A percentile compares a stretch with the other conserved stretches of the same genome.
Evolutionary conservation across 179 eudicot genomes (phyloP).

Genomic region (Camellia oleifera): DNA sequence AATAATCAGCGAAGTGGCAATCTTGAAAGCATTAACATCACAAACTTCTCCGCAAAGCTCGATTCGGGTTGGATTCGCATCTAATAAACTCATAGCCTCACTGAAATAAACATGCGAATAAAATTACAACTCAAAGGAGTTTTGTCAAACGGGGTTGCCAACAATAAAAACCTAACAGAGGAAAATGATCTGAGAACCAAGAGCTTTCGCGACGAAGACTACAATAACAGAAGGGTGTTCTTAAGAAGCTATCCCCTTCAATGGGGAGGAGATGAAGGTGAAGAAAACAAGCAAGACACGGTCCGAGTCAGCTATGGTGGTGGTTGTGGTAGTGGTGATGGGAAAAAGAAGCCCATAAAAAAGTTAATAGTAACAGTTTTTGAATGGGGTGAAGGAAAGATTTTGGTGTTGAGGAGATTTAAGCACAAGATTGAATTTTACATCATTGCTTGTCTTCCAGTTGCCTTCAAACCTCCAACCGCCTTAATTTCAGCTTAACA

Average conservation of each 20-base stretch:
- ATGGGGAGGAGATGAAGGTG: constrained; percentile 21
- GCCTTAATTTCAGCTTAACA: constrained; percentile 29
- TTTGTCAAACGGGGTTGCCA: no score
- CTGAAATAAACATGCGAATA: no score
- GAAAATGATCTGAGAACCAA: neutral
- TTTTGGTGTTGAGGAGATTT: constrained; percentile 37
- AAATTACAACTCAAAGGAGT: no score
- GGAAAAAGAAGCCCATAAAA: constrained; percentile 25
- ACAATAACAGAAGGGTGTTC: constrained; percentile 17
- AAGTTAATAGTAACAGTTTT: constrained; percentile 36
- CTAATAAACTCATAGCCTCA: no score
- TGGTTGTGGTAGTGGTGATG: neutral
- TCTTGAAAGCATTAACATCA: no score
- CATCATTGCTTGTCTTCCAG: constrained; percentile 42
- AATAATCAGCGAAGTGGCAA: no score
- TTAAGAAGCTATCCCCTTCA: constrained; percentile 18
- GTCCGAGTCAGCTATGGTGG: neutral
- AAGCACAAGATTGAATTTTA: constrained; percentile 40
- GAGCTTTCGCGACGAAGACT: constrained; percentile 22
- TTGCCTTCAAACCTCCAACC: constrained; percentile 31
- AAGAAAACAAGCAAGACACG: constrained; percentile 7
- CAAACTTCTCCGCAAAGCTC: no score
- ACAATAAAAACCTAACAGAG: no score
- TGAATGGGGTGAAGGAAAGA: constrained; percentile 39
- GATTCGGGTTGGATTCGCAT: no score